Base-by-base conservation (phyloP, 2,329 filamentous ascomycete species). In the Fonsecaea multimorphosa region DNA sequence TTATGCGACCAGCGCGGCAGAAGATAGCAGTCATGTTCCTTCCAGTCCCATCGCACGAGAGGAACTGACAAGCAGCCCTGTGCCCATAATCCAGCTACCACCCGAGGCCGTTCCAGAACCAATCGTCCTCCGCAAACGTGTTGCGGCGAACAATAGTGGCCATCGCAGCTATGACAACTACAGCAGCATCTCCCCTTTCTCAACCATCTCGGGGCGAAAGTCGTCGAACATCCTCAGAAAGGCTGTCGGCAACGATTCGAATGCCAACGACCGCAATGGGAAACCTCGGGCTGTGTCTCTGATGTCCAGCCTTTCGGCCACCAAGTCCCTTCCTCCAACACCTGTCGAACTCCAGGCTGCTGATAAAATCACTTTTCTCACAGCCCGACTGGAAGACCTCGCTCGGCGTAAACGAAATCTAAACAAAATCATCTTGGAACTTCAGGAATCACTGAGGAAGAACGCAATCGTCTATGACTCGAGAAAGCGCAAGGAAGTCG, bases 391-490 rank as follows among this genome's bases (percentile, higher is more conserved):
- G 32, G 83, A 87, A 49, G 84, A 85, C 56, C 83, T 95, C 7
- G 81, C 82, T 0, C 87, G 90, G 73, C 86, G 91, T 52, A 86
- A 89, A 61, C 81, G 84, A 67, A 94, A 93, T 77, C 86, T 94
- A 73, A 85, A 86, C 74, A 87, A 84, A 27, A 87, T 89, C 67
- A 91, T 95, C 74, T 82, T 85, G 68, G 90, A 94, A 76, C 88
- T 94, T 82, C 92, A 88, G 65, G 87, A 92, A 75, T 83, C 93
- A 65, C 90, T 93, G 82, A 90, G 90, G 46, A 87, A 84, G 38
- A 89, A 91, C 68, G 82, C 92, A 44, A 80, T 91, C 73, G 86
- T 87, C 32, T 89, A 88, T 72, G 84, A 87, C 8, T 85, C 90
- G 57, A 88, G 91, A 71, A 83, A 83, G 61, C 78, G 82, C 44